Conservation (phyloP, 2,329 filamentous ascomycete genomes). For the Chaetothyriales sp. region DNA sequence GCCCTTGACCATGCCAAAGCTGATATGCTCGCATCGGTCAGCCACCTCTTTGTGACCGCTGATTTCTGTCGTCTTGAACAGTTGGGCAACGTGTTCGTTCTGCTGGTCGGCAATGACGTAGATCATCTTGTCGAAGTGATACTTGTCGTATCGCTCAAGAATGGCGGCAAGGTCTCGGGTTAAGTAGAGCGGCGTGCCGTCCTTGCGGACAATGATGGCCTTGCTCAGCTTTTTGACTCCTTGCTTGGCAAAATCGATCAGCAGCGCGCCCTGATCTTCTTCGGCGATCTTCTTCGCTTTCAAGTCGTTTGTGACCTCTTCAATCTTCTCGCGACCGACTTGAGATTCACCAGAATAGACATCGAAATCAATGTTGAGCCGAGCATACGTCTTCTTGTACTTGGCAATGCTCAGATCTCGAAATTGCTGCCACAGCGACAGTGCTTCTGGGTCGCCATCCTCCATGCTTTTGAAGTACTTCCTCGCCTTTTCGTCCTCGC, state of each 20-base stretch:
- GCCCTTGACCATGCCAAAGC: slow-evolving; percentile 53
- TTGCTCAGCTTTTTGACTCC: slow-evolving; percentile 53
- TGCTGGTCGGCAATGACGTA: slow-evolving; percentile 53
- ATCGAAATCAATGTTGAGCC: slow-evolving; percentile 52
- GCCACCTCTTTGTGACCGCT: slow-evolving; percentile 49
- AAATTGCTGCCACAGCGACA: slow-evolving; percentile 51
- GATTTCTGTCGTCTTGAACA: slow-evolving; percentile 51
- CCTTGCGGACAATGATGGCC: slow-evolving; percentile 52
- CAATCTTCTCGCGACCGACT: slow-evolving; percentile 49
- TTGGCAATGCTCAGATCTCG: slow-evolving; percentile 50
- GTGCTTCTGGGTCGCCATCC: slow-evolving; percentile 45
- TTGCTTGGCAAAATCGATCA: slow-evolving; percentile 58
- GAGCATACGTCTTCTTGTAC: slow-evolving; percentile 50
- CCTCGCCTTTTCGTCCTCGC: slow-evolving; percentile 38
- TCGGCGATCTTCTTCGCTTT: slow-evolving; percentile 49
- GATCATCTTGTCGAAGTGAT: slow-evolving; percentile 55
- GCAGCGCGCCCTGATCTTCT: slow-evolving; percentile 50
- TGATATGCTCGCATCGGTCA: slow-evolving; percentile 48
- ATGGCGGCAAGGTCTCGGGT: slow-evolving; percentile 57
- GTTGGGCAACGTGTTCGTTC: slow-evolving; percentile 49
- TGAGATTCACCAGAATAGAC: slow-evolving; percentile 58
- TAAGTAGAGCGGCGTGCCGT: slow-evolving; percentile 55
- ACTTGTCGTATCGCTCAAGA: slow-evolving; percentile 47
- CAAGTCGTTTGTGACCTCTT: slow-evolving; percentile 44
- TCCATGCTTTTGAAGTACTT: slow-evolving; percentile 56